These are phyloP conservation scores for Hanseniaspora occidentalis DNA, from an alignment of 805 yeast species.

Conservation along the genomic window DNA sequence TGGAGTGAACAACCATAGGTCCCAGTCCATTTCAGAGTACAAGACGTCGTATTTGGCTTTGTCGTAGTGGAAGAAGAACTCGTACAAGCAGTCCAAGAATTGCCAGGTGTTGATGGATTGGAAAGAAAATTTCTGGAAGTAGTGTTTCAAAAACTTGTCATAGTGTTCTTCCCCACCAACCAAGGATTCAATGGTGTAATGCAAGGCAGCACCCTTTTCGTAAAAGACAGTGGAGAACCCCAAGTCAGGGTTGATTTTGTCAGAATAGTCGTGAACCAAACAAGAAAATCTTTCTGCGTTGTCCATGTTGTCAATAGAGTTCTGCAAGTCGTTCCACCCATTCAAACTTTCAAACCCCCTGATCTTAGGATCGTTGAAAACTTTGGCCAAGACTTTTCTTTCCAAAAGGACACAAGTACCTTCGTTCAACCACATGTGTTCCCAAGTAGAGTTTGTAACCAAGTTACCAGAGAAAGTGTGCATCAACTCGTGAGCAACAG, in stretches of 20 bases:
- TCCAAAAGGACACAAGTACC: conserved; percentile 94
- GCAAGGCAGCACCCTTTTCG: conserved; percentile 77
- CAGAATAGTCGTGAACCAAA: conserved; percentile 60
- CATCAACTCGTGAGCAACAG: conserved; percentile 85
- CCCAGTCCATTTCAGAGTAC: conserved; percentile 64
- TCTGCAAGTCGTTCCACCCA: conserved; percentile 77
- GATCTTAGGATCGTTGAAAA: conserved; percentile 51
- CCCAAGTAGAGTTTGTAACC: conserved; percentile 86
- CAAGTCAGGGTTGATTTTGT: conserved; percentile 74
- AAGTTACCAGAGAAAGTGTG: conserved; percentile 90
- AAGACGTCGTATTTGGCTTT: conserved; percentile 35
- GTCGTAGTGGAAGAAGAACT: conserved; percentile 34
- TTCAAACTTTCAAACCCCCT: conserved; percentile 76
- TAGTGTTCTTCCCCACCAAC: conserved; percentile 55
- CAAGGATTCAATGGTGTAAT: conserved; percentile 58
- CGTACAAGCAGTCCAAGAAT: conserved; percentile 66
- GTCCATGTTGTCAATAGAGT: conserved; percentile 56
- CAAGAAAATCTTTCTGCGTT: conserved; percentile 40
- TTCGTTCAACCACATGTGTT: conserved; percentile 89
- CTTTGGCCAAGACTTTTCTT: conserved; percentile 62
- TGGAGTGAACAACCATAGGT: conserved; percentile 65
- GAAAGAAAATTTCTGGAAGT: conserved; percentile 58
- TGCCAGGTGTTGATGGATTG: conserved; percentile 70
- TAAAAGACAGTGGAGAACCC: conserved; percentile 81
- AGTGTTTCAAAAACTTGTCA: conserved; percentile 70